Base-by-base conservation (phyloP, 2,329 filamentous ascomycete species). In the Trichoderma hamatum region DNA sequence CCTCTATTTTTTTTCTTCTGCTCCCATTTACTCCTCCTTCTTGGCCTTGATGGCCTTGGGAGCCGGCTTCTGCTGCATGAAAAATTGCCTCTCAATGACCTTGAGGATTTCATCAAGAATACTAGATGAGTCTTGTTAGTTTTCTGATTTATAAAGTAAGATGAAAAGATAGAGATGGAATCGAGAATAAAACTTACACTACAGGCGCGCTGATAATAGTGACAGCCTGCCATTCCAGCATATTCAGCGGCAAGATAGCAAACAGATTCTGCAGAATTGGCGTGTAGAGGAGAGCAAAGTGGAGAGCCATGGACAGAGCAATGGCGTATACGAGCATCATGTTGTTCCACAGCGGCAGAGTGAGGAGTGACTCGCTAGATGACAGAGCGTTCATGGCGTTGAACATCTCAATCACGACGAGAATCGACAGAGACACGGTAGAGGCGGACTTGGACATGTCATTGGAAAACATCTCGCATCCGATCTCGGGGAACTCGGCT, bases 341-440 rank as follows among this genome's bases (percentile, higher is more conserved):
- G 83, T 99, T 99, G 78, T 95, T 89, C 95, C 95, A 97, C n/a
- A 99, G 84, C 11, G 94, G 95, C 71, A 99, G 88, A 2, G 94
- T 97, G 68, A 99, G 82, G 14, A 99, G 89, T 19, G 93, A 97
- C 82, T 99, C 96, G 80, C 93, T 97, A 0, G 94, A 97, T 1
- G 94, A 97, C 36, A 99, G 87, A 0, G 95, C 96, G 78, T 99
- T 99, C 91, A 98, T 95, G 75, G 96, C 96, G 82, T 99, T 99
- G 78, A 99, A 88, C 96, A 99, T 99, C 83, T 99, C 96, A 77
- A 99, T 98, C 70, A 97, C 94, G 56, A 99, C 96, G 21, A 99
- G 86, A 76, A 92, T 92, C 3, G 93, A 97, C 71, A 99, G 86
- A 7, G 94, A 97, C 32, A 99, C 90, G 1, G 96, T 99, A 24